phyloP scores from a whole-genome alignment of 2,329 filamentous ascomycete genomes.

The Microsporum audouinii region DNA sequence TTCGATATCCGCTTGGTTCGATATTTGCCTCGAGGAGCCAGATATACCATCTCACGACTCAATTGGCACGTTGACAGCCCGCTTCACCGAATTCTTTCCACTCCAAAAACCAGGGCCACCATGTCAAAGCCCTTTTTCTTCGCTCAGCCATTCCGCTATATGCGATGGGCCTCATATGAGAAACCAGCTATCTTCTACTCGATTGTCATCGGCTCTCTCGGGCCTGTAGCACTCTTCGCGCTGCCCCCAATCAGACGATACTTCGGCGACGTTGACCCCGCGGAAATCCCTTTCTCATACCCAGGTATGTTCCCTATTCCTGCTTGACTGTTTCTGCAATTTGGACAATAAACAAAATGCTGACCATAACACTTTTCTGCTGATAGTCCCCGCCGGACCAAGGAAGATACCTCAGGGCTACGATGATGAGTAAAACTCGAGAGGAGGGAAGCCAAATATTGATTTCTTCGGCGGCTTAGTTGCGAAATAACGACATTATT shows the following conservation, averaged over 20 bases:
- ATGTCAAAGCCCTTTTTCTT: conserved; percentile 66
- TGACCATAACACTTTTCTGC: conserved; percentile 7
- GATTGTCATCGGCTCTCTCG: conserved; percentile 58
- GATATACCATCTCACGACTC: neutral
- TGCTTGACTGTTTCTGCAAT: neutral
- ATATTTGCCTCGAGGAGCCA: neutral
- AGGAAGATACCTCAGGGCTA: conserved; percentile 37
- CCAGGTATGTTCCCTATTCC: conserved; percentile 55
- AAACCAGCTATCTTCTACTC: conserved; percentile 89
- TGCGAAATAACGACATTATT: neutral
- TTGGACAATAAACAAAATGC: neutral
- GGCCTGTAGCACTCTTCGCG: conserved; percentile 57
- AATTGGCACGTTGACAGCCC: neutral
- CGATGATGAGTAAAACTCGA: conserved; percentile 28
- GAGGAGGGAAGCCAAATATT: neutral
- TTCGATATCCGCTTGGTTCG: neutral
- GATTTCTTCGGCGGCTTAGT: neutral
- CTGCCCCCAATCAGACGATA: conserved; percentile 62
- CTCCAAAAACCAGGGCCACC: conserved; percentile 11
- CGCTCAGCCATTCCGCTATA: conserved; percentile 68
- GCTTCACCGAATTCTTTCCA: neutral
- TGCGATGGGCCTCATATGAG: conserved; percentile 76
- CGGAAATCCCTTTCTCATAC: conserved; percentile 76
- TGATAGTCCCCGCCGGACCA: conserved; percentile 36
- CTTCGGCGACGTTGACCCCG: conserved; percentile 62